These are phyloP conservation scores for Austroboletus festivus DNA, from an alignment of 768 basidiomycete genomes.

Conservation along the genomic window DNA sequence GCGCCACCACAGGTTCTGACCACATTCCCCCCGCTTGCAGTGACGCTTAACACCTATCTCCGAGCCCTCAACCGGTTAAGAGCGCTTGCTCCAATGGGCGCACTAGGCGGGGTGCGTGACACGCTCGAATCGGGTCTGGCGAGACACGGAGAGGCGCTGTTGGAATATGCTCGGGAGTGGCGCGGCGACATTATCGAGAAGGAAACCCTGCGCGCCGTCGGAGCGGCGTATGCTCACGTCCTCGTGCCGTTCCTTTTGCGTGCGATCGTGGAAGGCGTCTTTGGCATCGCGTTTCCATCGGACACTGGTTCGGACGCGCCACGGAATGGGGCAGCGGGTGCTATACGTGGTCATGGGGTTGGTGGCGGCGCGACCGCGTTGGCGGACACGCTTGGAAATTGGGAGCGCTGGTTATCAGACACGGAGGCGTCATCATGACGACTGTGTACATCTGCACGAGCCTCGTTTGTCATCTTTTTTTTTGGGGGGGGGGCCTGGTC, in stretches of 20 bases:
- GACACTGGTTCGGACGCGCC: background rate
- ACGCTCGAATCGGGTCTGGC: slow-evolving; percentile 54
- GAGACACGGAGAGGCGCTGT: slow-evolving; percentile 42
- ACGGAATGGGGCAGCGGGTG: background rate
- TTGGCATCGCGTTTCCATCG: slow-evolving; percentile 35
- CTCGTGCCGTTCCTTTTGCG: slow-evolving; percentile 70
- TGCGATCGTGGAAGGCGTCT: slow-evolving; percentile 75
- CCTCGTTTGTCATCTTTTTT: too few species aligned
- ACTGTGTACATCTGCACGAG: background rate
- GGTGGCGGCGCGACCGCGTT: slow-evolving; percentile 3
- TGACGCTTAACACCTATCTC: slow-evolving; percentile 68
- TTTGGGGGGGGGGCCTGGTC: background rate
- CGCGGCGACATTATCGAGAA: slow-evolving; percentile 34
- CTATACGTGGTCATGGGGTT: too few species aligned
- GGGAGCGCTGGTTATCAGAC: slow-evolving; percentile 31
- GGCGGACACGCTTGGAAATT: slow-evolving; percentile 12
- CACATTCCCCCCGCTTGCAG: slow-evolving; percentile 73
- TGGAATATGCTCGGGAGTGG: slow-evolving; percentile 42
- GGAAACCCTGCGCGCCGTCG: slow-evolving; percentile 45
- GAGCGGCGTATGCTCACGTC: slow-evolving; percentile 55
- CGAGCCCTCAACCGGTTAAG: slow-evolving; percentile 77
- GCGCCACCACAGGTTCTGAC: slow-evolving; percentile 70
- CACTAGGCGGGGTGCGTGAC: slow-evolving; percentile 46
- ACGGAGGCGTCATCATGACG: too few species aligned
- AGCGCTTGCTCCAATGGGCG: slow-evolving; percentile 66